phyloP scores from a whole-genome alignment of 768 basidiomycete genomes.

The Coprinopsis cinerea region DNA sequence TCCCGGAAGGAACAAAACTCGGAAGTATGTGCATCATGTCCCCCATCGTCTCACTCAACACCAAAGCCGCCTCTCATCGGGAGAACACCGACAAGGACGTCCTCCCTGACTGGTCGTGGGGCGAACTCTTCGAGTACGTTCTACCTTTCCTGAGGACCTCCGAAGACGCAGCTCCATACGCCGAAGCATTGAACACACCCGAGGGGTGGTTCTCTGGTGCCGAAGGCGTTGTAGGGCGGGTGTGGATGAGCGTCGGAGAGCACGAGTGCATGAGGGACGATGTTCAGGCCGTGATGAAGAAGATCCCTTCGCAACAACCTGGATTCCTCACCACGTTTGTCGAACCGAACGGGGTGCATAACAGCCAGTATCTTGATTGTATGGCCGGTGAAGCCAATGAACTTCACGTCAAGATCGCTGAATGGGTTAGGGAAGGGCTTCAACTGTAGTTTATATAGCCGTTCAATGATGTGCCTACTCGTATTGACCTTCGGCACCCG shows the following conservation, averaged over 20 bases:
- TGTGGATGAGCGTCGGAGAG: slow-evolving; percentile 31
- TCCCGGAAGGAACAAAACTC: slow-evolving; percentile 14
- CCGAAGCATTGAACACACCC: slow-evolving; percentile 26
- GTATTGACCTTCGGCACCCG: too few relatives aligned
- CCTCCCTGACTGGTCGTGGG: slow-evolving; percentile 8
- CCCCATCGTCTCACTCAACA: slow-evolving; percentile 21
- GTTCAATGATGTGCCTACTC: too few relatives aligned
- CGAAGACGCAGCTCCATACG: slow-evolving; percentile 19
- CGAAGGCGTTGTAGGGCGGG: slow-evolving; percentile 24
- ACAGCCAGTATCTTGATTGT: slow-evolving; percentile 3
- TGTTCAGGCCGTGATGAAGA: slow-evolving; percentile 17
- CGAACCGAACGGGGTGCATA: neutral
- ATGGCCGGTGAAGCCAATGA: neutral
- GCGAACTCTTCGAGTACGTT: slow-evolving; percentile 12
- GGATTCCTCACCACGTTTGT: neutral
- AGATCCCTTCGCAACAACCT: neutral
- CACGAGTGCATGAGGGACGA: slow-evolving; percentile 29
- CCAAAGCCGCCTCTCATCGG: slow-evolving; percentile 18
- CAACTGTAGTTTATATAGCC: neutral
- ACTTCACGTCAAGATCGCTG: neutral
- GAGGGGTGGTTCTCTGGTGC: slow-evolving; percentile 28
- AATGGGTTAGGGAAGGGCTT: neutral
- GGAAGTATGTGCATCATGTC: slow-evolving; percentile 25
- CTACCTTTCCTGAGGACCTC: slow-evolving; percentile 18
- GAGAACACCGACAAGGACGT: slow-evolving; percentile 24